Evolutionary conservation across 2,329 filamentous ascomycete genomes (phyloP), one percentile per base, ranked within the genome.

Genomic region (Nigrograna mackinnonii): DNA sequence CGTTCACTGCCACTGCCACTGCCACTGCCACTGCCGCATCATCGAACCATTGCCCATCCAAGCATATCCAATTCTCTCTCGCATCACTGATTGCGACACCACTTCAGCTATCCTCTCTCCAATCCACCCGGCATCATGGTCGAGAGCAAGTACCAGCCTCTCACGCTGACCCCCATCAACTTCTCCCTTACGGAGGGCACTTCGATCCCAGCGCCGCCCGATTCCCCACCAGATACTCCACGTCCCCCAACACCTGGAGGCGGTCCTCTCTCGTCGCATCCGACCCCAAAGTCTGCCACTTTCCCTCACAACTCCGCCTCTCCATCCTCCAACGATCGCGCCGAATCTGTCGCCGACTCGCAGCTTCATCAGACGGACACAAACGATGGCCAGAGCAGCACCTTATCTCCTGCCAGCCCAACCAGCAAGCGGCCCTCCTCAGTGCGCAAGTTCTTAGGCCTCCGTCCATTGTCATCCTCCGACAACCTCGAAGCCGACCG

Each of bases 121-220:
- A 31, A 22, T 38, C 7, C 22, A 12, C n/a, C 14, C n/a, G 28
- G 20, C 52, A 49, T 24, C 46, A 67, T 67, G 63, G 49, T 57
- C 22, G 46, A 35, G 34, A 47, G 44, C 45, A 67, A 64, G 41
- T 67, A 62, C 57, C 60, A 66, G 52, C 64, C 64, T 42, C 54
- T 67, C 42, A 66, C 64, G 36, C 55, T 68, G 22, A 54, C 57
- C 24, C 67, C 68, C 37, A 62, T 71, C 57, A 64, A 68, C 51
- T 68, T 70, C 60, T 70, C 68, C 34, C 63, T 71, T 41, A 71
- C 68, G 24, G 68, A 69, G 33, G 68, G 68, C 44, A 71, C 68
- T 36, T 60, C 63, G 40, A 71, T 71, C 50, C 69, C 68, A 26
- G 66, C 68, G 22, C 68, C 68, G 35, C 66, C 50, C 44, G 67